A percentile compares a stretch with the other conserved stretches of the same genome.
Evolutionary conservation across 306 rosid genomes (phyloP).

Genomic region (Quercus glauca): DNA sequence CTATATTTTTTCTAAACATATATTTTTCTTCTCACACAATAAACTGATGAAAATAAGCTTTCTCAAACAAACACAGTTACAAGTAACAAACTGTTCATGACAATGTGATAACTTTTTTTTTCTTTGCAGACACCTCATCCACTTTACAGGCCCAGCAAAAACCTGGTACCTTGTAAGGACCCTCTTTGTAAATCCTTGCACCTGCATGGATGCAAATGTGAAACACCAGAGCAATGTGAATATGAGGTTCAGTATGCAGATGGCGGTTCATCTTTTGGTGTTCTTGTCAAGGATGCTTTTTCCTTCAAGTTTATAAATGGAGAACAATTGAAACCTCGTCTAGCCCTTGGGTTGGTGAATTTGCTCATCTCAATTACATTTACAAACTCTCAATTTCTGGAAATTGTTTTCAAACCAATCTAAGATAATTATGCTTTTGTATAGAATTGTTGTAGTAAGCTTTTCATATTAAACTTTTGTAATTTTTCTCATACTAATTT

Average conservation of each 20-base stretch:
- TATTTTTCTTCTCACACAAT: no score
- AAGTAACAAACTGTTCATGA: no score
- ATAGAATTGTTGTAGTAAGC: no score
- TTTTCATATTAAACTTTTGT: no score
- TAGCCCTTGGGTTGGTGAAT: conserved; percentile 75
- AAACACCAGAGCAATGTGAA: conserved; percentile 73
- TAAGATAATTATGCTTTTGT: neutral
- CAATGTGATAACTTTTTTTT: neutral
- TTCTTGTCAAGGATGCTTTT: conserved; percentile 66
- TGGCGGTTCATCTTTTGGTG: conserved; percentile 80
- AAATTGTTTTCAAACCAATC: neutral
- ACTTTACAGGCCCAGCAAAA: conserved; percentile 63
- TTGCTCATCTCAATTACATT: conserved; percentile 10
- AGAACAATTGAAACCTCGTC: conserved; percentile 49
- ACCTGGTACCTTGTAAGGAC: conserved; percentile 70
- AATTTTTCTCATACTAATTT: no score
- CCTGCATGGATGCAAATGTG: conserved; percentile 46
- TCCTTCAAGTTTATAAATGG: conserved; percentile 66
- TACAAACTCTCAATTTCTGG: neutral
- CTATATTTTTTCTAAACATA: no score
- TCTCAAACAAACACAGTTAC: no score
- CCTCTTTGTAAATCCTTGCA: conserved; percentile 69
- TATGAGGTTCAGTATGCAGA: conserved; percentile 82
- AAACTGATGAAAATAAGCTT: no score
- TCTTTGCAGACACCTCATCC: conserved; percentile 76